Evolutionary conservation across 176 grass and related monocot species (phyloP), one percentile per base, ranked within the genome.

Genomic region (Avena atlantica): DNA sequence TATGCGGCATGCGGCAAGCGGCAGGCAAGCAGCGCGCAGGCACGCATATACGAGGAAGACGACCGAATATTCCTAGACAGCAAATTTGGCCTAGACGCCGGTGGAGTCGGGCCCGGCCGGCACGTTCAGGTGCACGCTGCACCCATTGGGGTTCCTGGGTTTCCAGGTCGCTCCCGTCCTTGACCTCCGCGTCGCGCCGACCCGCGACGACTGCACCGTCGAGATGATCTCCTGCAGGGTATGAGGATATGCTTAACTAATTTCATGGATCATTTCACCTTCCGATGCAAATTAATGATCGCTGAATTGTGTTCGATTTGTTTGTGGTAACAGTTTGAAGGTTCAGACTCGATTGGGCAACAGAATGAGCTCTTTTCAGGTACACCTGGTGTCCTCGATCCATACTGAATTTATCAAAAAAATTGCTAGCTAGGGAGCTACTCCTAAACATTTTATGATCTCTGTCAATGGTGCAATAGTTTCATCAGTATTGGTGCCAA

Each of bases 211-310:
- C 76, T 98, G 93, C 84, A 94, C 90, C 11, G 90, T 98, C 57
- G 93, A 98, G 86, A 88, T 98, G 93, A 86, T 98, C 25, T 95
- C 93, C 20, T 95, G 92, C 85, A 90, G 92, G 89, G 94, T 97
- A 79, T 34, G 61, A 21, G 5, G 23, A 47, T 14, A n/a, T 42
- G 48, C 12, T 40, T 10, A 34, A 34, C 31, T 34, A 3, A 62
- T 24, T 37, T 50, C 19, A 71, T 58, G 31, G 31, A 53, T 40
- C 52, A 17, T 63, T 57, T n/a, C 31, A 34, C 31, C 31, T 34
- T 34, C 31, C 31, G 31, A 34, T 34, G 31, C 31, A 34, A 34
- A 34, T 34, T 34, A 34, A 34, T 34, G 31, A 34, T 34, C 31
- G 27, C 45, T 79, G 14, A 52, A 70, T 14, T 23, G 23, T 84